A percentile compares a stretch with the other conserved stretches of the same genome.
phyloP scores from a whole-genome alignment of 2,329 filamentous ascomycete genomes.

The Alternaria dauci region DNA sequence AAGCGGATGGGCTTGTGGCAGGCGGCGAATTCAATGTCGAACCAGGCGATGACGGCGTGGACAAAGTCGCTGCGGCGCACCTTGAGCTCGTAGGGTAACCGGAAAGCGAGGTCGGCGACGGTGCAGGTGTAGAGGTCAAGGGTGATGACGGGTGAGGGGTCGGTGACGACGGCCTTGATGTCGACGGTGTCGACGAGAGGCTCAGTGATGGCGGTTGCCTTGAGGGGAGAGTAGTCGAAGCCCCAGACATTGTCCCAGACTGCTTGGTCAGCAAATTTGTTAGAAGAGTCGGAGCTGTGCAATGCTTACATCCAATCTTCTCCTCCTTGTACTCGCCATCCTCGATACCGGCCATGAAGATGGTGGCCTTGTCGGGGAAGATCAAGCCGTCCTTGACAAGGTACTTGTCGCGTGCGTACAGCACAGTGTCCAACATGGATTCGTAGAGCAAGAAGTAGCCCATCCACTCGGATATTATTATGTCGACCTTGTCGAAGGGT shows the following conservation, averaged over 20 bases:
- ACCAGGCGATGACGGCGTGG: slow-evolving; percentile 97
- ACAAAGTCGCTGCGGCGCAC: slow-evolving; percentile 91
- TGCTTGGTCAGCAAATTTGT: slow-evolving; percentile 50
- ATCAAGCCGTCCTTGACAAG: slow-evolving; percentile 87
- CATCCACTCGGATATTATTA: slow-evolving; percentile 99
- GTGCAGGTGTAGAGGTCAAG: slow-evolving; percentile 94
- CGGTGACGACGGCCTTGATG: slow-evolving; percentile 94
- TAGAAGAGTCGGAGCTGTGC: neutral
- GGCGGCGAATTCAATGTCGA: slow-evolving; percentile 97
- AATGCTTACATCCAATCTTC: slow-evolving; percentile 87
- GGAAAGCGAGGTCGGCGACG: slow-evolving; percentile 83
- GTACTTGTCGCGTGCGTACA: slow-evolving; percentile 95
- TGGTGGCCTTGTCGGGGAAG: slow-evolving; percentile 98
- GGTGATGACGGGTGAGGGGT: slow-evolving; percentile 83
- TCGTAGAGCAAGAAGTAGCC: slow-evolving; percentile 99
- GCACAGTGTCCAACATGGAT: slow-evolving; percentile 97
- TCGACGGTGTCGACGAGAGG: slow-evolving; percentile 98
- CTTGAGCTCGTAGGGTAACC: slow-evolving; percentile 76
- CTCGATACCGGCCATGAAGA: slow-evolving; percentile 96
- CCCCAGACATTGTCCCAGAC: slow-evolving; percentile 99
- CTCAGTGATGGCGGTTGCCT: slow-evolving; percentile 91
- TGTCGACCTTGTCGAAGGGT: slow-evolving; percentile 95
- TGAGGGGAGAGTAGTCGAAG: slow-evolving; percentile 94
- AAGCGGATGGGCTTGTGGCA: slow-evolving; percentile 99
- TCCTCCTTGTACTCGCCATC: slow-evolving; percentile 99